These are phyloP conservation scores for Biscogniauxia sp. DNA, from an alignment of 2,329 filamentous ascomycete species.

Conservation along the genomic window DNA sequence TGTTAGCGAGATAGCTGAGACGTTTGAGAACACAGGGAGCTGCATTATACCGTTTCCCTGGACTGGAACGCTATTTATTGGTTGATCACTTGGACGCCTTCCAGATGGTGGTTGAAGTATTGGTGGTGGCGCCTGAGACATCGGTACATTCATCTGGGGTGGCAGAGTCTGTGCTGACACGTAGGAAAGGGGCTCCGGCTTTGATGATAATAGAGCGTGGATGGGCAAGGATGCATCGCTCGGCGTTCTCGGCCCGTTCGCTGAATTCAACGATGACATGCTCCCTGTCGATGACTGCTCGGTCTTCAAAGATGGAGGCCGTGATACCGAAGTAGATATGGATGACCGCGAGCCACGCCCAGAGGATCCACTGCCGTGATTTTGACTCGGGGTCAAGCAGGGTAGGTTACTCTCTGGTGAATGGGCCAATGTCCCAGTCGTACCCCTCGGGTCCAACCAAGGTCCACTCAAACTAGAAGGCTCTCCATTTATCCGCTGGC, in stretches of 20 bases:
- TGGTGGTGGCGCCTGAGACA: slow-evolving; percentile 20
- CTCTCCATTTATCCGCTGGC: slow-evolving; percentile 19
- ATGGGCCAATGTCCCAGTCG: slow-evolving; percentile 15
- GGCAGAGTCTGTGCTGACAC: slow-evolving; percentile 10
- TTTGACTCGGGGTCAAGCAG: slow-evolving; percentile 18
- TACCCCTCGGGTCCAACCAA: slow-evolving; percentile 27
- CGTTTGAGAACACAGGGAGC: background rate
- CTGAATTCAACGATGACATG: slow-evolving; percentile 40
- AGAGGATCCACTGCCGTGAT: slow-evolving; percentile 12
- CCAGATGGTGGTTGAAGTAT: slow-evolving; percentile 17
- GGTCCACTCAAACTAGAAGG: slow-evolving; percentile 11
- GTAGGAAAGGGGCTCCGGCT: slow-evolving; percentile 27
- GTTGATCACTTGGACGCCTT: slow-evolving; percentile 14
- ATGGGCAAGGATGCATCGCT: slow-evolving; percentile 54
- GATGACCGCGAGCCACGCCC: slow-evolving; percentile 21
- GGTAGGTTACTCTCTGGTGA: slow-evolving; percentile 26
- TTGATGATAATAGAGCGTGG: slow-evolving; percentile 49
- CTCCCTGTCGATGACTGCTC: slow-evolving; percentile 47
- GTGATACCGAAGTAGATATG: slow-evolving; percentile 28
- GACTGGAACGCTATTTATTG: slow-evolving; percentile 9
- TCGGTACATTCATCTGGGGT: slow-evolving; percentile 6
- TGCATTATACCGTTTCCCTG: slow-evolving; percentile 15
- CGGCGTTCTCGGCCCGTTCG: slow-evolving; percentile 41
- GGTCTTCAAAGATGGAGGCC: slow-evolving; percentile 42
- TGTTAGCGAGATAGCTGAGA: slow-evolving; percentile 1